Conservation (phyloP, 2,329 filamentous ascomycete species). For the Ascochyta pisi region DNA sequence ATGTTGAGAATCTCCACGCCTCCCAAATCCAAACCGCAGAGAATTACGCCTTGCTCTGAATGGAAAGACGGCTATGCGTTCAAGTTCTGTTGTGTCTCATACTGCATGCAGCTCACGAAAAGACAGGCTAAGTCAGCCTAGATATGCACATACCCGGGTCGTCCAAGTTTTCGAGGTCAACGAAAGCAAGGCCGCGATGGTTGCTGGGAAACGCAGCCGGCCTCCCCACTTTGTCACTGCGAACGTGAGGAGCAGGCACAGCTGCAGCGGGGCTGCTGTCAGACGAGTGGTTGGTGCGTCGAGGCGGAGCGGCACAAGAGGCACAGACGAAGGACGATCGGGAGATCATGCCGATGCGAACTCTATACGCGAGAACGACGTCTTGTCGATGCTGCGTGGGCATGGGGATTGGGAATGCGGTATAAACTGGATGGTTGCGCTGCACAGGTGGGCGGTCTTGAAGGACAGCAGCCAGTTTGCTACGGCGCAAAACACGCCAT, state of each 20-base stretch:
- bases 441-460: neutral
- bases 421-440: neutral
- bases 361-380: constrained; percentile 8
- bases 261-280: constrained; percentile 7
- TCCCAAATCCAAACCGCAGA: too few species aligned
- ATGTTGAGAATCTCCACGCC: too few species aligned
- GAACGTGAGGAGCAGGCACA: constrained; percentile 16
- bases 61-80: too few species aligned
- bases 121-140: neutral
- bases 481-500: neutral
- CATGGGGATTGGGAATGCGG: constrained; percentile 7
- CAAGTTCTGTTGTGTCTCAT: too few species aligned
- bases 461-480: neutral
- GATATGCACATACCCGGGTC: constrained; percentile 2
- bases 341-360: constrained; percentile 17
- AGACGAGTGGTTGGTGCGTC: constrained; percentile 15
- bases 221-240: constrained; percentile 13
- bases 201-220: constrained; percentile 14
- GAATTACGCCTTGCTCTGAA: too few species aligned
- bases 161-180: constrained; percentile 9
- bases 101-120: neutral
- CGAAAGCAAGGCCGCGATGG: constrained; percentile 15
- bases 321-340: constrained; percentile 16
- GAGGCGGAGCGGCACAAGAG: constrained; percentile 11
- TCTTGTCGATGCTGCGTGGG: constrained; percentile 1